Evolutionary conservation across 257 asterid species (phyloP).

Genomic region (Solanum appendiculatum): DNA sequence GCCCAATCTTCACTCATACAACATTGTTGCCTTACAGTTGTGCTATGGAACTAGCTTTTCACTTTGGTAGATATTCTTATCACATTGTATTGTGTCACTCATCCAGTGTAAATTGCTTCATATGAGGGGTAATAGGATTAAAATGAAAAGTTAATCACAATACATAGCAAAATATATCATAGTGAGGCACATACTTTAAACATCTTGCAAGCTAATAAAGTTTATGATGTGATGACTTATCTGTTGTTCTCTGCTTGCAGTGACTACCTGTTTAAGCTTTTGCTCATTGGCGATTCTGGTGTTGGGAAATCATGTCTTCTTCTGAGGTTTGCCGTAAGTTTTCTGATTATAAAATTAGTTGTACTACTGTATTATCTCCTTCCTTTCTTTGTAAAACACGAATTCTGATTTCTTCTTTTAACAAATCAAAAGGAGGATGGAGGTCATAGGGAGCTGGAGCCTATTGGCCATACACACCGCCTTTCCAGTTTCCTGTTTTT

Average conservation of each 20-base stretch:
- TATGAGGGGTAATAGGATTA: neutral
- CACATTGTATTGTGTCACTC: neutral
- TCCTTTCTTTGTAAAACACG: neutral
- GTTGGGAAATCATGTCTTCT: constrained; percentile 6
- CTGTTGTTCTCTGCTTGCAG: neutral
- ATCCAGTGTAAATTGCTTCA: neutral
- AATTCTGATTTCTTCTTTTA: neutral
- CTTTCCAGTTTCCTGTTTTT: neutral
- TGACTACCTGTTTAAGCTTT: constrained; percentile 2
- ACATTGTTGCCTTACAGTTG: neutral
- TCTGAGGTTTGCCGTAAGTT: constrained; percentile 2
- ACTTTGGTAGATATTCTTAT: neutral
- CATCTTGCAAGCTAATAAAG: neutral
- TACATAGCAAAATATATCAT: neutral
- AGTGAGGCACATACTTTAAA: neutral
- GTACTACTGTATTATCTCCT: neutral
- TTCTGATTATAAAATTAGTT: neutral
- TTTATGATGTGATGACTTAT: neutral
- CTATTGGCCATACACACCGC: neutral
- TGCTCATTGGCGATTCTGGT: constrained; percentile 1
- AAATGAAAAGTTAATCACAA: neutral
- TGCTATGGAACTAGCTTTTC: neutral
- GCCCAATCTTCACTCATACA: neutral
- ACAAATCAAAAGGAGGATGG: neutral
- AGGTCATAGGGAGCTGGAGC: neutral